Percentiles rank a stretch among this genome's conserved stretches.
These are phyloP conservation scores for Phoenix roebelenii DNA, from an alignment of 176 grass and related monocot species.

Conservation along the genomic window DNA sequence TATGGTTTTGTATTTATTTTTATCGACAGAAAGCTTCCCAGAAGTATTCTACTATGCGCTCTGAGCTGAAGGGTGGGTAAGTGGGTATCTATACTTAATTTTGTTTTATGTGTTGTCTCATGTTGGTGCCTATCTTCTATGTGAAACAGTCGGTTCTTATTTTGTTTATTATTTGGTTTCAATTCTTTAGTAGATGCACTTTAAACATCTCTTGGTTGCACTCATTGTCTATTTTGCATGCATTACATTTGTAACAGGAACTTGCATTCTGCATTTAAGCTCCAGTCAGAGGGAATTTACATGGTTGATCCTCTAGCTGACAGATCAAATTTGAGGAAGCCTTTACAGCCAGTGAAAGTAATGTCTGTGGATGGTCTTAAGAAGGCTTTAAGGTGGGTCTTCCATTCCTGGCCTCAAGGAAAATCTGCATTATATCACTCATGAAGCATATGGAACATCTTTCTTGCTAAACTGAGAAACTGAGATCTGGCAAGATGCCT, in stretches of 20 bases:
- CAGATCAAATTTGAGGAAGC: constrained; percentile 33
- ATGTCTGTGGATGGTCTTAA: constrained; percentile 73
- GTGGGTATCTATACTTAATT: constrained; percentile 21
- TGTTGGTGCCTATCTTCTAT: not conserved
- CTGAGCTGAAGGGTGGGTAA: constrained; percentile 92
- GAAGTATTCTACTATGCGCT: constrained; percentile 58
- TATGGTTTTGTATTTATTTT: not conserved
- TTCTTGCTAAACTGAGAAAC: too few relatives aligned
- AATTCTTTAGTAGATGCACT: not conserved
- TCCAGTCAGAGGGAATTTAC: constrained; percentile 65
- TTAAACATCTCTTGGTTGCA: not conserved
- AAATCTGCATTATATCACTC: too few relatives aligned
- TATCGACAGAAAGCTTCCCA: constrained; percentile 58
- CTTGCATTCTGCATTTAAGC: constrained; percentile 52
- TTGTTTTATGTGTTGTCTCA: not conserved
- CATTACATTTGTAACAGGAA: constrained; percentile 28
- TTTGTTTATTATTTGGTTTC: not conserved
- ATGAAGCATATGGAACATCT: too few relatives aligned
- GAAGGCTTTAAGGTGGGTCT: constrained; percentile 75
- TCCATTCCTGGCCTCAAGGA: constrained; percentile 3
- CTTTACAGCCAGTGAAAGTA: constrained; percentile 54
- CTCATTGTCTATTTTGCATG: not conserved
- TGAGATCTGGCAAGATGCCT: too few relatives aligned
- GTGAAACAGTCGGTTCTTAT: not conserved
- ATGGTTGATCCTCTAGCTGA: constrained; percentile 59